A percentile compares a stretch with the other conserved stretches of the same genome.
Conservation (phyloP, 1,284 basidiomycete genomes). For the Crocinoboletus sp. region DNA sequence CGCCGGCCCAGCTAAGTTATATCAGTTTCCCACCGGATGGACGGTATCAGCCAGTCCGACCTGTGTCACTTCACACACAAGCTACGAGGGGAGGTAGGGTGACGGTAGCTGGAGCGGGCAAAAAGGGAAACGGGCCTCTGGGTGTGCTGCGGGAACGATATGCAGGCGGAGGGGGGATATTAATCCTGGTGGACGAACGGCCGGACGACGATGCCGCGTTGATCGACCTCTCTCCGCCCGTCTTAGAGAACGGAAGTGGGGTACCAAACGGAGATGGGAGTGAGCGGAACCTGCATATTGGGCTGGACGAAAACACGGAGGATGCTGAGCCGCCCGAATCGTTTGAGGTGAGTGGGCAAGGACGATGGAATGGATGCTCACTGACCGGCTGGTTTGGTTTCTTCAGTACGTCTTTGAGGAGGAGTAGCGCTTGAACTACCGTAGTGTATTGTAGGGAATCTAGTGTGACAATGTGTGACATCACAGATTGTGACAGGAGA, state of each 20-base stretch:
- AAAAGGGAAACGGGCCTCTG: slow-evolving; percentile 21
- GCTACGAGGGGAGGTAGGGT: slow-evolving; percentile 37
- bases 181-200: slow-evolving; percentile 69
- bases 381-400: no score
- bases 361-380: slow-evolving; percentile 39
- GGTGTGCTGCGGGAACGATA: slow-evolving; percentile 49
- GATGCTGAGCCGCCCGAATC: slow-evolving; percentile 76
- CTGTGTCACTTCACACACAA: slow-evolving; percentile 55
- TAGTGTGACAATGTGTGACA: slow-evolving; percentile 18
- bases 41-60: slow-evolving; percentile 89
- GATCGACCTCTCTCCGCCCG: slow-evolving; percentile 60
- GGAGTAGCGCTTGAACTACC: no score
- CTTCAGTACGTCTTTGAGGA: slow-evolving; percentile 21
- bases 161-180: slow-evolving; percentile 78
- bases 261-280: slow-evolving; percentile 22
- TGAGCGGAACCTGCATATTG: slow-evolving; percentile 45
- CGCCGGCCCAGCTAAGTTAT: slow-evolving; percentile 83
- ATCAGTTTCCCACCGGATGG: slow-evolving; percentile 78
- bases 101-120: slow-evolving; percentile 24
- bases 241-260: slow-evolving; percentile 25
- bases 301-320: slow-evolving; percentile 63
- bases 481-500: slow-evolving; percentile 26
- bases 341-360: slow-evolving; percentile 77
- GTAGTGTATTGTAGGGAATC: neutral
- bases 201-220: slow-evolving; percentile 67